phyloP scores from a whole-genome alignment of 2,329 filamentous ascomycete species.

The Xylaria sp. region DNA sequence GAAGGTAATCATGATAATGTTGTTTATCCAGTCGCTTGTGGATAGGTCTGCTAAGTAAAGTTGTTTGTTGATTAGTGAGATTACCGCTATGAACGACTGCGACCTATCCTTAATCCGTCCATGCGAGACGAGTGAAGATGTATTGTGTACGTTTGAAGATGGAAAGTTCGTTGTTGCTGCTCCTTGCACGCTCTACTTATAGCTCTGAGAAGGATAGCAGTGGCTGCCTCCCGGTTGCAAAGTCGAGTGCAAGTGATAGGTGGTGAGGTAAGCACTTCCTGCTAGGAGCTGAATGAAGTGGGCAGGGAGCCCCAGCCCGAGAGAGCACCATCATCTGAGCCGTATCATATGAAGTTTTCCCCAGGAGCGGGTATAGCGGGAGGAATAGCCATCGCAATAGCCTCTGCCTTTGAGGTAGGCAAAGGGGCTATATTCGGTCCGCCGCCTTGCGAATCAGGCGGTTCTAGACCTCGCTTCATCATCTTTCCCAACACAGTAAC shows the following conservation, averaged over 20 bases:
- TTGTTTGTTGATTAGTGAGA: conserved; percentile 15
- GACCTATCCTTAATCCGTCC: conserved; percentile 31
- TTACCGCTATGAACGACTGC: conserved; percentile 27
- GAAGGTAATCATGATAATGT: conserved; percentile 2
- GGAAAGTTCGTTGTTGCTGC: background rate
- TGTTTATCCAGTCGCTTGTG: conserved; percentile 5
- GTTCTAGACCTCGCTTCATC: conserved; percentile 77
- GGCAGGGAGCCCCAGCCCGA: background rate
- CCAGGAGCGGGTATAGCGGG: conserved; percentile 41
- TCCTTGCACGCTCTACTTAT: background rate
- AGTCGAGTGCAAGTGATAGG: background rate
- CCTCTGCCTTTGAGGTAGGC: conserved; percentile 37
- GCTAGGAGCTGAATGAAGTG: background rate
- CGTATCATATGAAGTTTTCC: conserved; percentile 46
- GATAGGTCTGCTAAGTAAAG: background rate
- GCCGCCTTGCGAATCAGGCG: conserved; percentile 37
- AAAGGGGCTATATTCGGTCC: conserved; percentile 37
- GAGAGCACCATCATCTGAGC: background rate
- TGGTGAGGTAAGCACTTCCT: background rate
- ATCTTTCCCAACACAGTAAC: conserved; percentile 88
- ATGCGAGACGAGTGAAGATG: conserved; percentile 23
- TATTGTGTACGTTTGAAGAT: background rate
- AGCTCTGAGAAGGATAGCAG: background rate
- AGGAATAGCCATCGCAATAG: conserved; percentile 40
- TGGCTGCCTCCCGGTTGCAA: background rate